Evolutionary conservation across 2,329 filamentous ascomycete species (phyloP).

Genomic region (Plectosphaerella plurivora): DNA sequence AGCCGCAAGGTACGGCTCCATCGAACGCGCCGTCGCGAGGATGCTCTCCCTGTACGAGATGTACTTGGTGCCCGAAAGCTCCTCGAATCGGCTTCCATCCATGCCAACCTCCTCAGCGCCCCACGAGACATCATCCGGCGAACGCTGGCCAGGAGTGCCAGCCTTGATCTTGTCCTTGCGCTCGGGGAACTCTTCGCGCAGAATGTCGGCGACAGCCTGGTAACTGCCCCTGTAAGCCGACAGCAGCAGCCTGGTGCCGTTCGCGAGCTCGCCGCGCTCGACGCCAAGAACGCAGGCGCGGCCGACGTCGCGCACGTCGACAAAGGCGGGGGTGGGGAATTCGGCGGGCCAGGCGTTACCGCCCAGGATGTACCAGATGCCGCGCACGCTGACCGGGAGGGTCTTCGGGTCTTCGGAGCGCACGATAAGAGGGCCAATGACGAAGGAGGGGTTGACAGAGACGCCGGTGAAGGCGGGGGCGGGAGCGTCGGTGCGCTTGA

Average conservation of each 20-base stretch:
- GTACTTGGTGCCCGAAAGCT: neutral
- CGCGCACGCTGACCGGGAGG: constrained; percentile 5
- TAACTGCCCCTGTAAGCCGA: neutral
- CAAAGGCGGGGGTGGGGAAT: constrained; percentile 1
- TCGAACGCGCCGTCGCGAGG: neutral
- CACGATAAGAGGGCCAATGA: constrained; percentile 14
- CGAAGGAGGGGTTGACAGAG: constrained; percentile 24
- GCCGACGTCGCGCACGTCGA: constrained; percentile 11
- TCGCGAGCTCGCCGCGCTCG: neutral
- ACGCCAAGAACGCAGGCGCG: constrained; percentile 6
- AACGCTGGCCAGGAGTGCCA: constrained; percentile 7
- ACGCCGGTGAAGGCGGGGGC: constrained; percentile 21
- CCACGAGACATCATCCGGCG: constrained; percentile 5
- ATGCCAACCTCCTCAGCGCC: constrained; percentile 1
- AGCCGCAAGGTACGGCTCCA: neutral
- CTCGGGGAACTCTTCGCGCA: constrained; percentile 3
- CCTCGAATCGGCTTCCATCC: neutral
- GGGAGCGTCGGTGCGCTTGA: neutral
- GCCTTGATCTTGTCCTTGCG: constrained; percentile 3
- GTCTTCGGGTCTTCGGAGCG: constrained; percentile 5
- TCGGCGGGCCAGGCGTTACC: constrained; percentile 2
- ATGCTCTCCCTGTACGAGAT: neutral
- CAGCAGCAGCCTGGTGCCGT: constrained; percentile 4
- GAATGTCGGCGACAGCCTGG: constrained; percentile 6
- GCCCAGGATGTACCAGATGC: constrained; percentile 2